Evolutionary conservation across 1,284 basidiomycete genomes (phyloP).

Genomic region (Taiwanofungus camphoratus): DNA sequence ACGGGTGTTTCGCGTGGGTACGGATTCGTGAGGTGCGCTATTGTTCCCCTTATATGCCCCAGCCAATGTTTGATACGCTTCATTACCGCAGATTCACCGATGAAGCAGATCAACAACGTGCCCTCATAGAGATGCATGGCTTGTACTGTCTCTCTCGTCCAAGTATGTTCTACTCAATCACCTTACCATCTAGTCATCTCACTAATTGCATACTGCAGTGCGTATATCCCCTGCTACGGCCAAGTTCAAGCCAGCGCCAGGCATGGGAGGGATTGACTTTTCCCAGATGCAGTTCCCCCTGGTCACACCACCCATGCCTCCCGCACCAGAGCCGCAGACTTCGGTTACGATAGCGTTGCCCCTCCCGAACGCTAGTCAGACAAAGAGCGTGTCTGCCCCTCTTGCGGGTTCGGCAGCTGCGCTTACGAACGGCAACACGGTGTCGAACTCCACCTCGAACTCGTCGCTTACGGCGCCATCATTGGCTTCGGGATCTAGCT

Average conservation of each 20-base stretch:
- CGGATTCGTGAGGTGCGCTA: slow-evolving; percentile 75
- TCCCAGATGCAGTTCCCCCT: slow-evolving; percentile 43
- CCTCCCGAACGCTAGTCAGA: slow-evolving; percentile 36
- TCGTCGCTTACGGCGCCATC: slow-evolving; percentile 54
- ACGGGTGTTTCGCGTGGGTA: slow-evolving; percentile 88
- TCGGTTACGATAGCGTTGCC: slow-evolving; percentile 42
- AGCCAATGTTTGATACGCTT: background rate
- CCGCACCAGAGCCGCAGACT: slow-evolving; percentile 26
- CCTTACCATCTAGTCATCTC: slow-evolving; percentile 3
- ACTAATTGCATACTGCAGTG: slow-evolving; percentile 43
- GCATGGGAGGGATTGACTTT: slow-evolving; percentile 38
- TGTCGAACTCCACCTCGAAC: slow-evolving; percentile 46
- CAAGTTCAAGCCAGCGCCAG: slow-evolving; percentile 65
- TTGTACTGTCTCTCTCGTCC: slow-evolving; percentile 81
- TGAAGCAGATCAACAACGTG: slow-evolving; percentile 82
- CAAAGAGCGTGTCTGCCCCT: slow-evolving; percentile 61
- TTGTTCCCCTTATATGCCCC: slow-evolving; percentile 1
- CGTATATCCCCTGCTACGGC: slow-evolving; percentile 86
- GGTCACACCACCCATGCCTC: slow-evolving; percentile 20
- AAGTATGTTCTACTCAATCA: slow-evolving; percentile 49
- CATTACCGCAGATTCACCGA: slow-evolving; percentile 63
- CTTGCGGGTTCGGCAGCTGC: slow-evolving; percentile 43
- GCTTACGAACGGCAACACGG: slow-evolving; percentile 26
- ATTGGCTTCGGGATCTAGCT: slow-evolving; percentile 48
- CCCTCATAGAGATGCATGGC: slow-evolving; percentile 86